Evolutionary conservation across 1,284 basidiomycete species (phyloP).

Genomic region (Pisolithus thermaeus): DNA sequence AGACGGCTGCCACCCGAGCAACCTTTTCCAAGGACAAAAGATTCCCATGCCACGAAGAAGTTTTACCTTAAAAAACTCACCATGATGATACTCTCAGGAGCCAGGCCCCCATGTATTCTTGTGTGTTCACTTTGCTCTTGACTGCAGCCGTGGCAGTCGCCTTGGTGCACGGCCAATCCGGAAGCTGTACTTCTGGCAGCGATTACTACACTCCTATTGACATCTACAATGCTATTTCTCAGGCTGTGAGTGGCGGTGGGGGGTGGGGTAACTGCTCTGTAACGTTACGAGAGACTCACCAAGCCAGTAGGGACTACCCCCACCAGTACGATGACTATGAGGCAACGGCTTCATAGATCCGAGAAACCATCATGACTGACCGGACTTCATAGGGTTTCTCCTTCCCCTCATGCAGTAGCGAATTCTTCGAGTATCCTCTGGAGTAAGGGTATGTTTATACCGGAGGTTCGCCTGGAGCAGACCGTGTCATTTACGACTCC

Average conservation of each 20-base stretch:
- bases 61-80: too few species aligned
- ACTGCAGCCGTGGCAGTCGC: not conserved
- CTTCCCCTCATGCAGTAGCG: slow-evolving; percentile 24
- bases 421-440: slow-evolving; percentile 33
- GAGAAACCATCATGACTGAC: not conserved
- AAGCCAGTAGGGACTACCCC: too few species aligned
- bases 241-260: slow-evolving; percentile 11
- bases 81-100: too few species aligned
- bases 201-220: slow-evolving; percentile 15
- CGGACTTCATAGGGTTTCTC: slow-evolving; percentile 18
- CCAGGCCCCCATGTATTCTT: not conserved
- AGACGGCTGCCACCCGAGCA: too few species aligned
- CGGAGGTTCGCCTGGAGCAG: slow-evolving; percentile 33
- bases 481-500: slow-evolving; percentile 35
- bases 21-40: too few species aligned
- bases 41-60: too few species aligned
- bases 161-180: slow-evolving; percentile 13
- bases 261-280: too few species aligned
- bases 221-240: slow-evolving; percentile 13
- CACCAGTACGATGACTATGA: too few species aligned
- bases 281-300: too few species aligned
- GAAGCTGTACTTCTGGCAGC: slow-evolving; percentile 21
- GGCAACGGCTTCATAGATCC: slow-evolving; percentile 4
- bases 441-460: slow-evolving; percentile 26
- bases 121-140: not conserved